These are phyloP conservation scores for Scedosporium dehoogii DNA, from an alignment of 2,329 filamentous ascomycete species.

Conservation along the genomic window DNA sequence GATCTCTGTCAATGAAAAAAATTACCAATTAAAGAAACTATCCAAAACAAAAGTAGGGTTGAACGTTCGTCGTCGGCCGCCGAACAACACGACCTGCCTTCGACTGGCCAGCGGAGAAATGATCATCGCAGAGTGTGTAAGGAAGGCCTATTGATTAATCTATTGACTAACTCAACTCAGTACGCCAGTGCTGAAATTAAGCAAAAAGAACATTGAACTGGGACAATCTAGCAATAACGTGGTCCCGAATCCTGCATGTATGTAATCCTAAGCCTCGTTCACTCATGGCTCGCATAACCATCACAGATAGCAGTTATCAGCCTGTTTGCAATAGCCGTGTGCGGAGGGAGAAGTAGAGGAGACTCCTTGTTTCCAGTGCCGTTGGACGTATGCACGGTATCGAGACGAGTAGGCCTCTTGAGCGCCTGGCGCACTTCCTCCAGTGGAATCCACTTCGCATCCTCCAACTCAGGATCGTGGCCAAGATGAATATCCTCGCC, in stretches of 20 bases:
- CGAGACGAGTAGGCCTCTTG: slow-evolving; percentile 48
- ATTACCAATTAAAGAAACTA: too few relatives aligned
- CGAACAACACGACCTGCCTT: too few relatives aligned
- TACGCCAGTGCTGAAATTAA: too few relatives aligned
- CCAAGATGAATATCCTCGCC: slow-evolving; percentile 75
- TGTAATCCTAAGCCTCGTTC: not conserved
- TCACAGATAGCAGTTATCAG: slow-evolving; percentile 70
- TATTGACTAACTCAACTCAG: too few relatives aligned
- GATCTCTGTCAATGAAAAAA: too few relatives aligned
- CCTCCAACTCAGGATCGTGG: slow-evolving; percentile 84
- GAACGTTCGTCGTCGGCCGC: too few relatives aligned
- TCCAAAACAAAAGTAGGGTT: too few relatives aligned
- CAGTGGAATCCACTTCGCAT: slow-evolving; percentile 78
- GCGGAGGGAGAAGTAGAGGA: slow-evolving; percentile 52
- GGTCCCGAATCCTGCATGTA: not conserved
- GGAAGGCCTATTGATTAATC: too few relatives aligned
- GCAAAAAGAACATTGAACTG: too few relatives aligned
- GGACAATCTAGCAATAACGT: too few relatives aligned
- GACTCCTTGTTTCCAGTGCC: slow-evolving; percentile 58
- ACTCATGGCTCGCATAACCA: slow-evolving; percentile 37
- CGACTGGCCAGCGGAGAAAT: too few relatives aligned
- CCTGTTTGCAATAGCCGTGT: slow-evolving; percentile 87
- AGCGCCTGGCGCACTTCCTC: slow-evolving; percentile 74
- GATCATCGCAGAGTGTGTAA: too few relatives aligned
- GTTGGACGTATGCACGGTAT: slow-evolving; percentile 54